phyloP scores from a whole-genome alignment of 179 eudicot species.

The Vitellaria paradoxa region DNA sequence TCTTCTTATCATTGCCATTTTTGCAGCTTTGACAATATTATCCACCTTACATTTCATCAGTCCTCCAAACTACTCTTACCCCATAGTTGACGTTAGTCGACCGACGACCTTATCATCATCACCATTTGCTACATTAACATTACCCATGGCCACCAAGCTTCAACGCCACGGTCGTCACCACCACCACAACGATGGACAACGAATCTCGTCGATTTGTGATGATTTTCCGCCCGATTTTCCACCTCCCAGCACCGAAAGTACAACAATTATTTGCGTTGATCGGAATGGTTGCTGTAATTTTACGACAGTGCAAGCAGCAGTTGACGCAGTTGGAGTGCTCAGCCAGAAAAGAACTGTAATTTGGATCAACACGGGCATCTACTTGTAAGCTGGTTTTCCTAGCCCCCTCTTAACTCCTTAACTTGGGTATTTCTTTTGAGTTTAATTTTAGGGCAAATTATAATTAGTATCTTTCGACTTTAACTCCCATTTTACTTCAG shows the following conservation, averaged over 20 bases:
- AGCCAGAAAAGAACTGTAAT: conserved; percentile 57
- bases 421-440: not conserved
- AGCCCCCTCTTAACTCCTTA: not conserved
- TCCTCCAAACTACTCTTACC: conserved; percentile 12
- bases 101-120: not conserved
- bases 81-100: not conserved
- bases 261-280: conserved; percentile 71
- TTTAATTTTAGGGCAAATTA: too few relatives aligned
- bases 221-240: conserved; percentile 73
- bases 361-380: conserved; percentile 80
- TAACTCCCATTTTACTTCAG: too few relatives aligned
- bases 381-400: conserved; percentile 48
- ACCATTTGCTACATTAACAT: not conserved
- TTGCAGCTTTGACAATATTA: conserved; percentile 29
- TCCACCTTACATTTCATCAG: conserved; percentile 28
- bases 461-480: too few relatives aligned
- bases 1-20: conserved; percentile 36
- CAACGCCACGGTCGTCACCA: conserved; percentile 25
- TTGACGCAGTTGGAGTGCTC: conserved; percentile 54
- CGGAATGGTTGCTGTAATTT: conserved; percentile 87
- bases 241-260: conserved; percentile 60
- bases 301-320: conserved; percentile 77
- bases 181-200: conserved; percentile 10
- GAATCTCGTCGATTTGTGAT: conserved; percentile 39
- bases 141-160: not conserved